Base-by-base conservation (phyloP, 1,284 basidiomycete species). In the Naganishia sp. region DNA sequence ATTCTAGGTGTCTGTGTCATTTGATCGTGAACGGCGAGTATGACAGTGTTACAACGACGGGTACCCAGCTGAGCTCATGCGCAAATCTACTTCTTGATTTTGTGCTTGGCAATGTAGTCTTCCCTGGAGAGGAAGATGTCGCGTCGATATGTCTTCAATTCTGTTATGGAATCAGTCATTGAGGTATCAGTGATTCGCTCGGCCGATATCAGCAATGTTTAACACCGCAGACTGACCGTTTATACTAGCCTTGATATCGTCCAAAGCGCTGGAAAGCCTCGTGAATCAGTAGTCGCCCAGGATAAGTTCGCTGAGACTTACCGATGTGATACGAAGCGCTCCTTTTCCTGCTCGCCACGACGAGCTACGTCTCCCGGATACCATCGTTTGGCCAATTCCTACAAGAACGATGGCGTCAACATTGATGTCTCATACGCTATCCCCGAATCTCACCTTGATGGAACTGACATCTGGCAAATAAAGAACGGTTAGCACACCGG, bases 371-470 rank as follows among this genome's bases (percentile, higher is more conserved):
- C 44, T 15, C 46, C 72, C 31, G 79, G 78, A 67, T 82, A 82
- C 82, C 82, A 83, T 13, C 82, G 67, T n/a, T 75, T 70, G 5
- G 78, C 81, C 16, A 82, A 69, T 71, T 83, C 82, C 73, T 82
- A 63, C 7, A 2, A 48, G 49, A 25, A 15, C 15, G 25, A 2
- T n/a, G 23, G 2, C 45, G 18, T 23, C 45, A 48, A 48, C n/a
- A 11, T 18, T 11, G 7, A n/a, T 23, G 15, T 48, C n/a, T 48
- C 13, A 2, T 9, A n/a, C 45, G 7, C n/a, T 48, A 9, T 48
- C 45, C 11, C 9, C 21, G 49, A 69, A 18, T 42, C 36, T 39
- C 25, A 74, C 75, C 68, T 80, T 80, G 66, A 80, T 70, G 9
- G 74, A 73, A 56, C 75, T 77, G 50, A 79, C 78, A 65, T 80